Evolutionary conservation across 768 basidiomycete species (phyloP), one percentile per base, ranked within the genome.

Genomic region (Russula sp.): DNA sequence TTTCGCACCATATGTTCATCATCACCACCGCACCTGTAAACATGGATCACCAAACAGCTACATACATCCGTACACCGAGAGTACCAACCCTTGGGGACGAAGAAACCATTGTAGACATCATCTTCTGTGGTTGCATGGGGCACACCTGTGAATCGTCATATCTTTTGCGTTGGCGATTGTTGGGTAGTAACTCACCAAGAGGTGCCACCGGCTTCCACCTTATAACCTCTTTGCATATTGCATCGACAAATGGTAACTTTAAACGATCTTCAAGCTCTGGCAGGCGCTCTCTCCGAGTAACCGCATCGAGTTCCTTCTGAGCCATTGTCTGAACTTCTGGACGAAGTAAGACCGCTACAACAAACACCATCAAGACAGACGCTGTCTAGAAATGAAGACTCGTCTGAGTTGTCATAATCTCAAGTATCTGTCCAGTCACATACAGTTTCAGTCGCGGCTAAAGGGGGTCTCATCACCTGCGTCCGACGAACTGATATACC

Each of bases 51-150:
- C 24, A 8, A 49, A 22, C 28, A 28, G 7, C 10, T 5, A 9
- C 11, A 32, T 2, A 11, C 2, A n/a, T 26, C 5, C 3, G 24
- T n/a, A 14, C 0, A 22, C 10, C 9, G 28, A 55, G 34, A 14
- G 14, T 11, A 28, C 57, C 2, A 30, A 57, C 64, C 60, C 54
- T 65, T 62, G 0, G 72, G 70, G 26, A 72, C 56, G 10, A 56
- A 54, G 46, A 56, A 68, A 14, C 72, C 71, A 1, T 64, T 26
- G 44, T 71, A 72, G 9, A 57, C 57, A 14, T 68, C 62, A 42
- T 73, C 70, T 24, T 51, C 36, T 26, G 26, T 42, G 0, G 52
- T 24, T 0, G 54, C 20, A 18, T 70, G 71, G 10, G 71, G 68
- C 13, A 69, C 14, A 30, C 28, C 69, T 69, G 24, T 18, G 9